phyloP scores from a whole-genome alignment of 345 rosid species.

The Syzygium aromaticum region DNA sequence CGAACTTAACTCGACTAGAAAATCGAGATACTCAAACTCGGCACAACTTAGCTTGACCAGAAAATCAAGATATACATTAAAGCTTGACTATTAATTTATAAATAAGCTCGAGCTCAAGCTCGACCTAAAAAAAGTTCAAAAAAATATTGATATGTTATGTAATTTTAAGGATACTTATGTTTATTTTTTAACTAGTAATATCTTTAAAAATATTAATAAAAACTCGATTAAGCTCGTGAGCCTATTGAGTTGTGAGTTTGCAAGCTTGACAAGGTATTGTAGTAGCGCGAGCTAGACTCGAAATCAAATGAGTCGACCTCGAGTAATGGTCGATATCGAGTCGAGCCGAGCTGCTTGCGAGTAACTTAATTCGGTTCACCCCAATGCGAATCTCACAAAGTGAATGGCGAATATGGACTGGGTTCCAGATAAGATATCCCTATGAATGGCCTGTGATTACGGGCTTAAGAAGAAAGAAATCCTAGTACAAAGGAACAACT shows the following conservation, averaged over 20 bases:
- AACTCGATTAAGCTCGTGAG: background rate
- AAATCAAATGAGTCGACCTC: background rate
- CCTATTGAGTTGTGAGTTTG: background rate
- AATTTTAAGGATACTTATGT: background rate
- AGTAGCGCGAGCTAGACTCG: background rate
- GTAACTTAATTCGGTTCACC: background rate
- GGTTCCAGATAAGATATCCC: background rate
- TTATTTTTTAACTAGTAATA: background rate
- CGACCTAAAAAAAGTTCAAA: too few relatives aligned
- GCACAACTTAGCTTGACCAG: too few relatives aligned
- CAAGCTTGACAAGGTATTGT: background rate
- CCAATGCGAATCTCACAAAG: background rate
- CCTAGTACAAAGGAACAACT: background rate
- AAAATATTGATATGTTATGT: too few relatives aligned
- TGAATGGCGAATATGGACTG: background rate
- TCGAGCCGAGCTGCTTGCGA: background rate
- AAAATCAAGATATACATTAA: too few relatives aligned
- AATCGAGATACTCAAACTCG: too few relatives aligned
- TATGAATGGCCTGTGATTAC: background rate
- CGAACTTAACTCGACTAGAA: too few relatives aligned
- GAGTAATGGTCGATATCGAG: background rate
- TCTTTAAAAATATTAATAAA: background rate
- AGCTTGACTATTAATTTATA: too few relatives aligned
- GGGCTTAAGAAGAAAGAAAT: background rate
- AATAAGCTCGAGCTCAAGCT: too few relatives aligned